phyloP scores from a whole-genome alignment of 2,329 filamentous ascomycete genomes.

The Ustulina deusta region DNA sequence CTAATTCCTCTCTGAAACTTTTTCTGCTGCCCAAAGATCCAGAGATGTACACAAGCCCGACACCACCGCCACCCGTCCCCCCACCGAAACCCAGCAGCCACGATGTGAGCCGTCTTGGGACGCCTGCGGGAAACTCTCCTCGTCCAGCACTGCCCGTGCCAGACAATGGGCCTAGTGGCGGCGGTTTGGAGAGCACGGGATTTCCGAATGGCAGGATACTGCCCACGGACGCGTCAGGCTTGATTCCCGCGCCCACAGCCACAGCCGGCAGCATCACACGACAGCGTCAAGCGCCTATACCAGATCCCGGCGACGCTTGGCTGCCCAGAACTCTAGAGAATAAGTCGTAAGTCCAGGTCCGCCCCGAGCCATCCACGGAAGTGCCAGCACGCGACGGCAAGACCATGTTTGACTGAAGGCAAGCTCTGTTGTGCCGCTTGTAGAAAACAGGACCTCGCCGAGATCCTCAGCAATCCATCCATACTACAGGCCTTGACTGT shows the following conservation, averaged over 20 bases:
- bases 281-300: slow-evolving; percentile 53
- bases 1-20: not conserved
- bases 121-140: slow-evolving; percentile 65
- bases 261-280: slow-evolving; percentile 16
- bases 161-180: slow-evolving; percentile 43
- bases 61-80: slow-evolving; percentile 72
- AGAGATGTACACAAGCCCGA: slow-evolving; percentile 54
- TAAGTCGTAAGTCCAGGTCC: slow-evolving; percentile 73
- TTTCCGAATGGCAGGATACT: slow-evolving; percentile 42
- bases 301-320: slow-evolving; percentile 79
- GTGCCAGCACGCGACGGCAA: not conserved
- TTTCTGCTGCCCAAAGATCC: not conserved
- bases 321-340: slow-evolving; percentile 80
- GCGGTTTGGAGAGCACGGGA: slow-evolving; percentile 41
- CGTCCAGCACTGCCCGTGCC: slow-evolving; percentile 57
- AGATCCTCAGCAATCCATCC: slow-evolving; percentile 71
- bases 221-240: slow-evolving; percentile 47
- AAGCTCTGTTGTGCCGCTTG: slow-evolving; percentile 36
- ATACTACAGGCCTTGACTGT: slow-evolving; percentile 82
- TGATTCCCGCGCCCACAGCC: slow-evolving; percentile 47
- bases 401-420: slow-evolving; percentile 10
- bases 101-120: slow-evolving; percentile 74
- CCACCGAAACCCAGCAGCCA: slow-evolving; percentile 79
- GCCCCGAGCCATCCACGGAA: not conserved
- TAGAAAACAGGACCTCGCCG: slow-evolving; percentile 83